phyloP scores from a whole-genome alignment of 2,329 filamentous ascomycete genomes.

The Harringtonia aguacate region DNA sequence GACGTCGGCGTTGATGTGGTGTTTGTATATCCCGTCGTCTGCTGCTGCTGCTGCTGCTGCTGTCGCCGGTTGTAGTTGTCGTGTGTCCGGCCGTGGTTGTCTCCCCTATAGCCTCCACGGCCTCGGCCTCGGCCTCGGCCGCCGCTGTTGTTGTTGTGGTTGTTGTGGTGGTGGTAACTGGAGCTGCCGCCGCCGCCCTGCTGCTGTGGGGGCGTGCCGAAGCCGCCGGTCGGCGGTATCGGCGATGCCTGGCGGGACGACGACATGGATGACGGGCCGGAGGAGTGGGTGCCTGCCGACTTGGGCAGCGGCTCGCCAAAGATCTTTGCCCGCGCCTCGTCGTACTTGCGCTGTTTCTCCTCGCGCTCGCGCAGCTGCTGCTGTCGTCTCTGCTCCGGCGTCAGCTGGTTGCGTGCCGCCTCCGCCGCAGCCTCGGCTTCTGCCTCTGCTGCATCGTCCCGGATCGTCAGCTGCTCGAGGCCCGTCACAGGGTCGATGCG shows the following conservation, averaged over 20 bases:
- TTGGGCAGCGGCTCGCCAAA: slow-evolving; percentile 50
- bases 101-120: slow-evolving; percentile 11
- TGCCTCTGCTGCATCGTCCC: slow-evolving; percentile 52
- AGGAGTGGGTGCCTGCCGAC: slow-evolving; percentile 12
- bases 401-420: slow-evolving; percentile 52
- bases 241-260: slow-evolving; percentile 52
- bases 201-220: slow-evolving; percentile 14
- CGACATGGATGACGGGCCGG: slow-evolving; percentile 12
- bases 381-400: slow-evolving; percentile 65
- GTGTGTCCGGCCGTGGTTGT: background rate
- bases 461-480: slow-evolving; percentile 29
- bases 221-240: background rate
- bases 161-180: background rate
- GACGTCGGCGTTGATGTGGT: background rate
- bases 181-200: slow-evolving; percentile 1
- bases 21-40: background rate
- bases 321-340: slow-evolving; percentile 78
- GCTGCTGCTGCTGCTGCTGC: background rate
- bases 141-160: slow-evolving; percentile 20
- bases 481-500: slow-evolving; percentile 44
- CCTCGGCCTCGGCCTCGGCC: slow-evolving; percentile 2
- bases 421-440: slow-evolving; percentile 60
- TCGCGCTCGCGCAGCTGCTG: slow-evolving; percentile 72
- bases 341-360: slow-evolving; percentile 83
- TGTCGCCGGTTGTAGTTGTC: slow-evolving; percentile 16